phyloP scores from a whole-genome alignment of 352 stramenopile genomes.

The Globisporangium mamillatum region DNA sequence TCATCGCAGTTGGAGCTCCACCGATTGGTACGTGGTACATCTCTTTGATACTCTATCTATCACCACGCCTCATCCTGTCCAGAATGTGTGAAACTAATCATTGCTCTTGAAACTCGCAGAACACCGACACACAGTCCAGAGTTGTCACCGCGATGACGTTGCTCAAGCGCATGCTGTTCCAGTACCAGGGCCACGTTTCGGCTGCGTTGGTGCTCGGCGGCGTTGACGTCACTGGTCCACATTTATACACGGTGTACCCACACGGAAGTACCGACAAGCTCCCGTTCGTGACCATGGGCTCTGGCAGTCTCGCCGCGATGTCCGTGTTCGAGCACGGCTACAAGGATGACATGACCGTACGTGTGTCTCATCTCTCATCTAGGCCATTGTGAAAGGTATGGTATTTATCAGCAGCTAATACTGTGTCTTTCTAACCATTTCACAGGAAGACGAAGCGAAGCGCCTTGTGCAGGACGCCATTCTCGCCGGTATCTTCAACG shows the following conservation, averaged over 20 bases:
- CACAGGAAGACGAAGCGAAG: conserved; percentile 93
- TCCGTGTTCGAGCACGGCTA: conserved; percentile 95
- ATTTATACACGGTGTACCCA: conserved; percentile 98
- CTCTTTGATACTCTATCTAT: neutral
- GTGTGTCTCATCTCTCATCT: neutral
- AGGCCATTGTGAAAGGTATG: too few relatives aligned
- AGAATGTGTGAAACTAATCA: neutral
- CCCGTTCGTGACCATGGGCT: conserved; percentile 98
- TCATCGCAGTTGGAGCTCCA: conserved; percentile 95
- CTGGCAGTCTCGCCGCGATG: conserved; percentile 98
- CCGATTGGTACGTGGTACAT: conserved; percentile 70
- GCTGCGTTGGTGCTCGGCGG: conserved; percentile 98
- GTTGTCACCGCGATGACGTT: conserved; percentile 97
- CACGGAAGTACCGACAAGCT: conserved; percentile 97
- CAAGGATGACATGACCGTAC: conserved; percentile 92
- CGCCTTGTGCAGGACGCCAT: conserved; percentile 96
- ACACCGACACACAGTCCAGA: conserved; percentile 84
- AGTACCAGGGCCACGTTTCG: conserved; percentile 95
- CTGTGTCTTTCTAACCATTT: neutral
- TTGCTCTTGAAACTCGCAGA: conserved; percentile 28
- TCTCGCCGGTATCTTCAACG: conserved; percentile 97
- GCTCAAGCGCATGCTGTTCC: conserved; percentile 97
- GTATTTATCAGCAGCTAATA: too few relatives aligned
- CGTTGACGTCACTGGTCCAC: conserved; percentile 93
- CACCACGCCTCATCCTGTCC: neutral